A percentile compares a stretch with the other conserved stretches of the same genome.
Conservation (phyloP, 768 basidiomycete species). For the Lyophyllum shimeji region DNA sequence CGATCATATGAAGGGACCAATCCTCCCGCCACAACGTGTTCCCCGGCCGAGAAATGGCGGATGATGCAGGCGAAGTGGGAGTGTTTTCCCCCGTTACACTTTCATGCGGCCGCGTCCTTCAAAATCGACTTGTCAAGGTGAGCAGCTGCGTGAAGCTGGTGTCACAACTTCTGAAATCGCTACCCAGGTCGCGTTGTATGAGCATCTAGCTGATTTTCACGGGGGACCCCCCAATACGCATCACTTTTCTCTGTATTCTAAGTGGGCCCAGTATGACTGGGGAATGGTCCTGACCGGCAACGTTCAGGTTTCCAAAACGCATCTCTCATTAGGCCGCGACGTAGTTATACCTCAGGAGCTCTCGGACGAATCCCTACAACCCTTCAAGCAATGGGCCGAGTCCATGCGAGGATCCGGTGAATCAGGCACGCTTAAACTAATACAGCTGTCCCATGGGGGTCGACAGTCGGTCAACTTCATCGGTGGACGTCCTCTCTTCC, state of each 20-base stretch:
- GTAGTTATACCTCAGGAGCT: constrained; percentile 53
- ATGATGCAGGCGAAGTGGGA: not conserved
- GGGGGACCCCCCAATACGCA: constrained; percentile 73
- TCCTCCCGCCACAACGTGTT: too few relatives aligned
- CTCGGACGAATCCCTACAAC: constrained; percentile 40
- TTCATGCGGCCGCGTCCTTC: constrained; percentile 40
- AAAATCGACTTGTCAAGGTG: constrained; percentile 59
- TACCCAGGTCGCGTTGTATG: constrained; percentile 86
- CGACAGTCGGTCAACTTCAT: constrained; percentile 78
- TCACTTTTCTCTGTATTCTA: constrained; percentile 65
- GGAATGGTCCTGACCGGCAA: constrained; percentile 91
- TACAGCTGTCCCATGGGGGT: constrained; percentile 84
- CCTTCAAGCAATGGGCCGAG: constrained; percentile 50
- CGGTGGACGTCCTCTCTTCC: constrained; percentile 63
- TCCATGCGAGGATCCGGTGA: constrained; percentile 43
- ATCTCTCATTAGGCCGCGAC: constrained; percentile 74
- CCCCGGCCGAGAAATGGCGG: constrained; percentile 1
- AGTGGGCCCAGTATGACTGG: constrained; percentile 79
- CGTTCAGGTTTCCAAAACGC: constrained; percentile 61
- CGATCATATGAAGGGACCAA: too few relatives aligned
- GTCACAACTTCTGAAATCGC: not conserved
- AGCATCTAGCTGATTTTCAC: constrained; percentile 64
- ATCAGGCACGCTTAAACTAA: constrained; percentile 51
- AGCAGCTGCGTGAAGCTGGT: not conserved
- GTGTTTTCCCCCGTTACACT: constrained; percentile 29